These are phyloP conservation scores for Kondoa subrosea DNA, from an alignment of 768 basidiomycete species.

Conservation along the genomic window DNA sequence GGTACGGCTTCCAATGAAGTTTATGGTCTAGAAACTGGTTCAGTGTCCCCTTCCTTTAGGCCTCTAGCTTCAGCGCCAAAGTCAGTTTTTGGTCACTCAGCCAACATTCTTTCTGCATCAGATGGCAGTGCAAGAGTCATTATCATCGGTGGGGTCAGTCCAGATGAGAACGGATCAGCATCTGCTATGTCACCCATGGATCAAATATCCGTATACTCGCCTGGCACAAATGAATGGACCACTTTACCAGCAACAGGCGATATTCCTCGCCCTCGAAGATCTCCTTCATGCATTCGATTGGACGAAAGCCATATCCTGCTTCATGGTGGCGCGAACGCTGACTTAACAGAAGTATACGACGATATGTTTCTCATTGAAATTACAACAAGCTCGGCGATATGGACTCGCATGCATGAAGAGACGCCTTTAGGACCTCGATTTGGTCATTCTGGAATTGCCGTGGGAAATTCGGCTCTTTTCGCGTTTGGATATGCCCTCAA, in stretches of 20 bases:
- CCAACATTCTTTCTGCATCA: not conserved
- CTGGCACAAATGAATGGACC: not conserved
- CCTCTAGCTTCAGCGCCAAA: not conserved
- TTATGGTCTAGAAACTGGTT: not conserved
- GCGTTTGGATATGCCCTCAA: conserved; percentile 1
- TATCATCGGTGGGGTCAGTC: not conserved
- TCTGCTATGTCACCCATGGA: not conserved
- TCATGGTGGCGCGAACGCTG: conserved; percentile 1
- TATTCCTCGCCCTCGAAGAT: not conserved
- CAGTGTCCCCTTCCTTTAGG: not conserved
- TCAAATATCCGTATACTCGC: not conserved
- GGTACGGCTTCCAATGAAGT: not conserved
- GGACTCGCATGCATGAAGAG: not conserved
- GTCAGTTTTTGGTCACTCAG: not conserved
- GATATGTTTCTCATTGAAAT: not conserved
- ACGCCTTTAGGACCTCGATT: not conserved
- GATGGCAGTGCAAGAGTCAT: not conserved
- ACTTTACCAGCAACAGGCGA: not conserved
- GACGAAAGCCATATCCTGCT: not conserved
- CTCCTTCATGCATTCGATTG: not conserved
- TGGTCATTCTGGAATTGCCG: not conserved
- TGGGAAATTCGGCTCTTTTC: not conserved
- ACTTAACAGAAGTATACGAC: not conserved
- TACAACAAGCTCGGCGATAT: not conserved
- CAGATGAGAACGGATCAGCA: not conserved